A percentile compares a stretch with the other conserved stretches of the same genome.
phyloP scores from a whole-genome alignment of 176 grass and related monocot genomes.

The Eragrostis nindensis region DNA sequence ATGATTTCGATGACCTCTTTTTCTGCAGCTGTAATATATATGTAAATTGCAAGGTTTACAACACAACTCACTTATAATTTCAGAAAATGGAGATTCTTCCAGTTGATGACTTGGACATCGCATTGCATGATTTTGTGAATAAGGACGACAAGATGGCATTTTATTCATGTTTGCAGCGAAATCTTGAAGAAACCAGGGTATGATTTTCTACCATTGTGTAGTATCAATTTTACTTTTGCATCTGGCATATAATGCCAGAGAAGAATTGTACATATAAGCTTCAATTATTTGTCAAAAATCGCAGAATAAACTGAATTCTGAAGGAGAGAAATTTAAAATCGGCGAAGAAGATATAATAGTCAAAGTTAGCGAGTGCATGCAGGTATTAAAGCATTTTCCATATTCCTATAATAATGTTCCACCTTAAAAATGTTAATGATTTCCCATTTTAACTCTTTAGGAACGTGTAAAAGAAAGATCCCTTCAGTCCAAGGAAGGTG shows the following conservation, averaged over 20 bases:
- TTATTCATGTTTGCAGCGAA: conserved; percentile 82
- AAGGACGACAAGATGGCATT: conserved; percentile 94
- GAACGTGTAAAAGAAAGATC: conserved; percentile 83
- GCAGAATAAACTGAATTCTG: conserved; percentile 82
- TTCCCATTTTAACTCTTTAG: conserved; percentile 46
- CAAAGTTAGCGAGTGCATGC: conserved; percentile 85
- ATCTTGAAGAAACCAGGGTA: conserved; percentile 93
- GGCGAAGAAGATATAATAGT: conserved; percentile 88
- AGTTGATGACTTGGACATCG: conserved; percentile 96
- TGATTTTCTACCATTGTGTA: conserved; percentile 32
- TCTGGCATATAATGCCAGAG: conserved; percentile 23
- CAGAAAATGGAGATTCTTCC: conserved; percentile 99
- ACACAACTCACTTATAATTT: conserved; percentile 4
- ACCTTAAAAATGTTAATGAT: conserved; percentile 22
- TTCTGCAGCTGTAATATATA: not conserved
- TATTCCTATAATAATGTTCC: conserved; percentile 2
- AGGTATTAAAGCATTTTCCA: conserved; percentile 51
- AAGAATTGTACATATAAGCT: conserved; percentile 31
- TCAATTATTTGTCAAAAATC: conserved; percentile 28
- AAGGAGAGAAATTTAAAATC: conserved; percentile 70
- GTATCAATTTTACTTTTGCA: conserved; percentile 16
- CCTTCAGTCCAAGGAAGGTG: conserved; percentile 57
- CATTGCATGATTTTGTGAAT: conserved; percentile 96
- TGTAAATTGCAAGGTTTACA: conserved; percentile 9
- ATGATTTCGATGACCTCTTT: too few relatives aligned